Evolutionary conservation across 2,329 filamentous ascomycete species (phyloP).

Genomic region (Pseudogymnoascus sp.): DNA sequence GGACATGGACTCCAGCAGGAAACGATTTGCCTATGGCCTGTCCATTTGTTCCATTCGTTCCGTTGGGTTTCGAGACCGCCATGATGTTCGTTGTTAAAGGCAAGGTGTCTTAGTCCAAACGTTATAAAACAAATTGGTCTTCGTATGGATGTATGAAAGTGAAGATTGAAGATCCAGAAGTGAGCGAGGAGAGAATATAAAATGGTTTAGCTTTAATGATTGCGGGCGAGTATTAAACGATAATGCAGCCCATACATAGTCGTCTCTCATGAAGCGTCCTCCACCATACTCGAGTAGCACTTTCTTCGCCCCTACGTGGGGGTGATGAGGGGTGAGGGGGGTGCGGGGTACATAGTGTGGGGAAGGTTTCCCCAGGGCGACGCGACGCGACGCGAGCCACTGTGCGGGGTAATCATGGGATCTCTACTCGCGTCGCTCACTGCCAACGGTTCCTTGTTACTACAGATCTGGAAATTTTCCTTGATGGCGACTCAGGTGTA

Average conservation of each 20-base stretch:
- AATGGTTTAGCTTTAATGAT: not conserved
- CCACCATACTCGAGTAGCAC: too few relatives aligned
- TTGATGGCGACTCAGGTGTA: not conserved
- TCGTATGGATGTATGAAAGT: not conserved
- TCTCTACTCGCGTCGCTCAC: not conserved
- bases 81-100: not conserved
- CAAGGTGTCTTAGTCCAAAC: not conserved
- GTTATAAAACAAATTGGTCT: not conserved
- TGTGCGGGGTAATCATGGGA: not conserved
- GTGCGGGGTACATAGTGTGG: not conserved
- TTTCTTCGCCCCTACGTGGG: too few relatives aligned
- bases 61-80: not conserved
- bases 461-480: not conserved
- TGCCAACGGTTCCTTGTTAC: not conserved
- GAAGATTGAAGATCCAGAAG: not conserved
- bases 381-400: not conserved
- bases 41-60: not conserved
- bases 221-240: not conserved
- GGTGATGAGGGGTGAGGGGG: not conserved
- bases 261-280: not conserved
- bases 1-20: slow-evolving; percentile 18
- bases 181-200: not conserved
- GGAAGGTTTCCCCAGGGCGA: not conserved
- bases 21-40: slow-evolving; percentile 7
- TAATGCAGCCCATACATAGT: not conserved